These are phyloP conservation scores for Castanopsis chinensis DNA, from an alignment of 306 rosid species.

Conservation along the genomic window DNA sequence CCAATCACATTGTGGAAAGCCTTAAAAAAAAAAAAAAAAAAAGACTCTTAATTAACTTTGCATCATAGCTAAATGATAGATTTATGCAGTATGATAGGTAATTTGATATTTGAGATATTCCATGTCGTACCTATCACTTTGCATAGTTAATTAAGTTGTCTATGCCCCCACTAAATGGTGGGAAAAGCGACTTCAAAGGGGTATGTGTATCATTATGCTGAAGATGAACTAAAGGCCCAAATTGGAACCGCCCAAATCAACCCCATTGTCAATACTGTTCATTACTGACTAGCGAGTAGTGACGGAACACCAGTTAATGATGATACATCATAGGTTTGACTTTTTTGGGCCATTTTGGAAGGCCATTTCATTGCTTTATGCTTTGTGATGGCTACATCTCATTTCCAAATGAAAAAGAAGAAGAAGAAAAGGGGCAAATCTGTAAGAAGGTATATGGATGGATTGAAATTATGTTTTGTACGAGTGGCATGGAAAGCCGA, in stretches of 20 bases:
- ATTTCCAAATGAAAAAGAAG: background rate
- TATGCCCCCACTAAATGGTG: too few relatives aligned
- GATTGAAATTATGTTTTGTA: background rate
- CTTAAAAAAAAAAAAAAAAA: too few relatives aligned
- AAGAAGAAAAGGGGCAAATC: background rate
- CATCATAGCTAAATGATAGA: background rate
- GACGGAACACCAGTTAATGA: background rate
- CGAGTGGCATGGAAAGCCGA: background rate
- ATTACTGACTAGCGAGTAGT: background rate
- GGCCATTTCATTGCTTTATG: background rate
- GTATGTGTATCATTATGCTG: background rate
- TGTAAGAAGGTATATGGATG: background rate
- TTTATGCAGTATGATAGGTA: background rate
- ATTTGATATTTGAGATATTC: background rate
- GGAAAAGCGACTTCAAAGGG: background rate
- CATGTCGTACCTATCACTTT: background rate
- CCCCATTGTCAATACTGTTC: background rate
- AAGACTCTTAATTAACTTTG: background rate
- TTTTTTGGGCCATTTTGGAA: background rate
- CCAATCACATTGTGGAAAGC: background rate
- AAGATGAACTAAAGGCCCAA: background rate
- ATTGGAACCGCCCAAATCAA: background rate
- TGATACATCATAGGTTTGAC: background rate
- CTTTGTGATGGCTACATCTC: background rate
- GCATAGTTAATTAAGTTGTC: background rate